Evolutionary conservation across 495 filamentous ascomycete species (phyloP).

Genomic region (Neurospora sp.): DNA sequence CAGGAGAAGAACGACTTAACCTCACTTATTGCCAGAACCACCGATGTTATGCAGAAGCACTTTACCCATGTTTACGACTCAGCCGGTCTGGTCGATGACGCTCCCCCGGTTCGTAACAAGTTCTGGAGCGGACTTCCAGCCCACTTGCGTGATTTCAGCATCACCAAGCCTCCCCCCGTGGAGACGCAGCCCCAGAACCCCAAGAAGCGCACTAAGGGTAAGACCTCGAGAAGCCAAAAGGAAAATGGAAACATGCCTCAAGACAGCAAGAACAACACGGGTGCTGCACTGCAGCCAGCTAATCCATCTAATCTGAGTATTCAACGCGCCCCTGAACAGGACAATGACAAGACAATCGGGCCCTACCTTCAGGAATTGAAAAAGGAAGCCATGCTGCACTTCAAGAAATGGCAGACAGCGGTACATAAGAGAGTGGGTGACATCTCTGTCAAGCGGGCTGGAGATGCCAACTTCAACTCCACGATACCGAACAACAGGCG

Average conservation of each 20-base stretch:
- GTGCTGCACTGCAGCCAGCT: background rate
- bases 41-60: slow-evolving; percentile 39
- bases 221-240: slow-evolving; percentile 2
- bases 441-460: slow-evolving; percentile 23
- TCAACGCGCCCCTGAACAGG: slow-evolving; percentile 2
- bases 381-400: slow-evolving; percentile 31
- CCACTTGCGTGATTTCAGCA: slow-evolving; percentile 23
- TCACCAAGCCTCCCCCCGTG: slow-evolving; percentile 16
- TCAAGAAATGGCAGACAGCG: slow-evolving; percentile 33
- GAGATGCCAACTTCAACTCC: slow-evolving; percentile 8
- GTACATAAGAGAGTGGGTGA: slow-evolving; percentile 30
- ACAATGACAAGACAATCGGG: slow-evolving; percentile 11
- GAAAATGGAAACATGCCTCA: slow-evolving; percentile 17
- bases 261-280: slow-evolving; percentile 1
- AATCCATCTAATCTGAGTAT: background rate
- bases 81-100: slow-evolving; percentile 8
- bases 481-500: slow-evolving; percentile 2
- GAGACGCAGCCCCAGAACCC: slow-evolving; percentile 4
- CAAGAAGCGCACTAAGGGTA: background rate
- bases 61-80: slow-evolving; percentile 37
- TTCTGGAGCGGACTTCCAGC: slow-evolving; percentile 21
- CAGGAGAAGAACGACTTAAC: slow-evolving; percentile 21
- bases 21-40: slow-evolving; percentile 31
- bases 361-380: slow-evolving; percentile 32
- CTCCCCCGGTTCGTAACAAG: slow-evolving; percentile 12